A percentile compares a stretch with the other conserved stretches of the same genome.
Evolutionary conservation across 2,329 filamentous ascomycete species (phyloP).

Genomic region (Diaporthe sp.): DNA sequence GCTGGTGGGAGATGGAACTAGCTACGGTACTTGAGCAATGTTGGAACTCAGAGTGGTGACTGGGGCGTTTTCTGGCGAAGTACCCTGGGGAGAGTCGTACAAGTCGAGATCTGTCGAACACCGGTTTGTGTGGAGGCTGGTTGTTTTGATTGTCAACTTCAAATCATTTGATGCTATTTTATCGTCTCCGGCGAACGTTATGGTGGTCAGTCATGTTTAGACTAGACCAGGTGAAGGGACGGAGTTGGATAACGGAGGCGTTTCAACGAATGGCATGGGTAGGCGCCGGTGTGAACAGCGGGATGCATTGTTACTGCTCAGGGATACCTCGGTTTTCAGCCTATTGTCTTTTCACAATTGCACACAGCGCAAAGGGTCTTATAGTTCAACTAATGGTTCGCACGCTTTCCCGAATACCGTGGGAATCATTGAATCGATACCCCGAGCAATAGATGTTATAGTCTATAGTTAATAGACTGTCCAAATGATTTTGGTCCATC

Average conservation of each 20-base stretch:
- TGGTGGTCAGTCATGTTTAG: neutral
- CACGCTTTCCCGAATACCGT: neutral
- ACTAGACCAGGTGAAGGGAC: neutral
- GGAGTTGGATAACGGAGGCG: conserved; percentile 3
- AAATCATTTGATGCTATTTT: neutral
- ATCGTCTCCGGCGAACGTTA: neutral
- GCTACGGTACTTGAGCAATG: neutral
- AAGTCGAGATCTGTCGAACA: no score
- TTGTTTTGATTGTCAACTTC: no score
- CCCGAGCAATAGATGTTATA: neutral
- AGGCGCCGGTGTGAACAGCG: conserved; percentile 7
- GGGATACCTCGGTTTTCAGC: conserved; percentile 13
- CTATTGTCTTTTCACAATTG: neutral
- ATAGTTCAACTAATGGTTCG: neutral
- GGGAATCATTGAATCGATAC: conserved; percentile 1
- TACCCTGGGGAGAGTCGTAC: neutral
- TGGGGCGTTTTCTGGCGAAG: no score
- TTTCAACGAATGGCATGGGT: conserved; percentile 12
- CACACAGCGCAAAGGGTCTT: neutral
- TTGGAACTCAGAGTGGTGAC: neutral
- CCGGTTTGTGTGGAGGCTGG: neutral
- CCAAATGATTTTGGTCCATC: neutral
- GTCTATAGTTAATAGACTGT: neutral
- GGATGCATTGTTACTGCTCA: conserved; percentile 4
- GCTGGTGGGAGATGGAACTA: neutral